Conservation (phyloP, 1,284 basidiomycete genomes). For the Fomitopsis palustris region DNA sequence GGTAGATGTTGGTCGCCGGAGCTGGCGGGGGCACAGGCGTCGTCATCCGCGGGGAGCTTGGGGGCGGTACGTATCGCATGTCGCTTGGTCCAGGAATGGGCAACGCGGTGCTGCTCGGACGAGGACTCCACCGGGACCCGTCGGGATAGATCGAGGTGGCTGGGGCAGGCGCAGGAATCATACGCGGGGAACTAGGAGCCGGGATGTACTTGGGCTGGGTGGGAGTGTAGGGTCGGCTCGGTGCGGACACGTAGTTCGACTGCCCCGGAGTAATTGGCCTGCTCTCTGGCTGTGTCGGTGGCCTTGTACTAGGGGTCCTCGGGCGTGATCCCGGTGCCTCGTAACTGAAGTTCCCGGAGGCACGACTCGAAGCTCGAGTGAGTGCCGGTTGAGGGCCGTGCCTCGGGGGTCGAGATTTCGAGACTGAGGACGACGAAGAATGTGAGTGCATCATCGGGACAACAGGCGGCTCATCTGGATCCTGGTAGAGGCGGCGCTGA, state of each 20-base stretch:
- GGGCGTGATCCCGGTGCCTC: not conserved
- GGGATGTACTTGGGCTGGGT: slow-evolving; percentile 13
- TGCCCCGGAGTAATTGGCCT: not conserved
- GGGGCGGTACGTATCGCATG: not conserved
- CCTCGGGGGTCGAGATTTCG: not conserved
- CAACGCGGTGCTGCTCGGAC: not conserved
- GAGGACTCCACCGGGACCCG: not conserved
- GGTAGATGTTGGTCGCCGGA: slow-evolving; percentile 7
- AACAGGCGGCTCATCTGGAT: not conserved
- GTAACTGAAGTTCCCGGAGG: not conserved
- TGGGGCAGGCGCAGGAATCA: not conserved
- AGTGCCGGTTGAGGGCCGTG: not conserved
- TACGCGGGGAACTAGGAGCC: slow-evolving; percentile 8
- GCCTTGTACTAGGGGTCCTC: not conserved
- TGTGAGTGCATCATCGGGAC: not conserved
- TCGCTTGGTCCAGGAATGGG: not conserved
- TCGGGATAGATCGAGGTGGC: slow-evolving; percentile 11
- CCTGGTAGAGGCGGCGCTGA: not conserved
- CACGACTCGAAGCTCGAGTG: not conserved
- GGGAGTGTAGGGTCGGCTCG: slow-evolving; percentile 1
- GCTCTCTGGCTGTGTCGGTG: not conserved
- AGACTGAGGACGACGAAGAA: not conserved
- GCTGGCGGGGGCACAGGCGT: not conserved
- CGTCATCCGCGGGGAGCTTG: slow-evolving; percentile 10
- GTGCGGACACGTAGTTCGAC: not conserved